phyloP scores from a whole-genome alignment of 2,329 filamentous ascomycete genomes.

The Shiraia bambusicola region DNA sequence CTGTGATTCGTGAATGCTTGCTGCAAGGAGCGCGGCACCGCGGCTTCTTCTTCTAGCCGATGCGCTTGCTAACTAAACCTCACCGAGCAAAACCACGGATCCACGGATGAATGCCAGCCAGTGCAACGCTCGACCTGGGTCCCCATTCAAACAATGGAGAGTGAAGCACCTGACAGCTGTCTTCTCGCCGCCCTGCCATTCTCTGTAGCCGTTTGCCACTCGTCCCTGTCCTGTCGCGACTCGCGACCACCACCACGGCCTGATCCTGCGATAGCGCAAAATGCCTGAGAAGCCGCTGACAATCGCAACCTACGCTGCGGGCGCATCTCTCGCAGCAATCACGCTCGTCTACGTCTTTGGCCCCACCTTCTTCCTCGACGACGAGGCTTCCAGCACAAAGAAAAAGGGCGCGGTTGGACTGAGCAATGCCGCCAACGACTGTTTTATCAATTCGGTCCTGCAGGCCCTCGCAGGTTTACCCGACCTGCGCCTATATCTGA shows the following conservation, averaged over 20 bases:
- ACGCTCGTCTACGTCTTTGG: constrained; percentile 96
- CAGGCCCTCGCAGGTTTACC: constrained; percentile 89
- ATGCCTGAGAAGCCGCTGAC: constrained; percentile 85
- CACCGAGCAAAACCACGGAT: constrained; percentile 28
- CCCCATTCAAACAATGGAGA: constrained; percentile 35
- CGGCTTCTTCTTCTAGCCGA: constrained; percentile 21
- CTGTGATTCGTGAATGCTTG: too few species aligned
- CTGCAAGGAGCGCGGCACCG: too few species aligned
- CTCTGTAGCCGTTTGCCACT: constrained; percentile 1
- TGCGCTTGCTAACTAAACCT: constrained; percentile 20
- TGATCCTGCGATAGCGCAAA: constrained; percentile 22
- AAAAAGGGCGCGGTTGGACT: constrained; percentile 87
- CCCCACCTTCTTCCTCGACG: constrained; percentile 94
- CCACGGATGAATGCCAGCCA: constrained; percentile 21
- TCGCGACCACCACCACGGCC: constrained; percentile 21
- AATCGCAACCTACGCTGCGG: constrained; percentile 89
- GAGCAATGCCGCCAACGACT: constrained; percentile 81
- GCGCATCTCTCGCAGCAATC: constrained; percentile 90
- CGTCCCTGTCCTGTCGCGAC: constrained; percentile 13
- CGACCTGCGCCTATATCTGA: constrained; percentile 87
- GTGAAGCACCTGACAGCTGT: constrained; percentile 3
- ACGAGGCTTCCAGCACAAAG: constrained; percentile 64
- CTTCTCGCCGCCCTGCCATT: background rate
- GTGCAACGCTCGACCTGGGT: constrained; percentile 17
- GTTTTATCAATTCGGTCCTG: constrained; percentile 86